These are phyloP conservation scores for Epicoccum nigrum DNA, from an alignment of 2,329 filamentous ascomycete genomes.

Conservation along the genomic window DNA sequence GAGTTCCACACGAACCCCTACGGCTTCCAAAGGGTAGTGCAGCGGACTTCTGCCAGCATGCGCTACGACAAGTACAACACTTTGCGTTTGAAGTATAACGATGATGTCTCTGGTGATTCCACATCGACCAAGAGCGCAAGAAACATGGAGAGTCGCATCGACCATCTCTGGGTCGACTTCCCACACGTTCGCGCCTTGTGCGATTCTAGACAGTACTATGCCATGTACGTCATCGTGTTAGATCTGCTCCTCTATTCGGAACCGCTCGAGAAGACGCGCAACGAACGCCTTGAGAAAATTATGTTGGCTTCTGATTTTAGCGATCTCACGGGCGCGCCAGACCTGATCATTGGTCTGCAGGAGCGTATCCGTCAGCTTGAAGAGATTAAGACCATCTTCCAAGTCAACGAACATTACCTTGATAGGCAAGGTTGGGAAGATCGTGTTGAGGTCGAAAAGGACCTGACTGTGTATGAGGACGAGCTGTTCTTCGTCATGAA, in stretches of 20 bases:
- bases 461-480: slow-evolving; percentile 88
- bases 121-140: slow-evolving; percentile 53
- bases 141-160: slow-evolving; percentile 78
- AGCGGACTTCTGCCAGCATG: slow-evolving; percentile 92
- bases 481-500: slow-evolving; percentile 99
- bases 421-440: slow-evolving; percentile 93
- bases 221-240: slow-evolving; percentile 96
- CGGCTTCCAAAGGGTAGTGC: slow-evolving; percentile 96
- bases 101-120: slow-evolving; percentile 76
- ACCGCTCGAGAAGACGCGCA: slow-evolving; percentile 95
- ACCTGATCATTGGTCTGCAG: slow-evolving; percentile 90
- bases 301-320: slow-evolving; percentile 99
- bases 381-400: slow-evolving; percentile 96
- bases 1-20: slow-evolving; percentile 93
- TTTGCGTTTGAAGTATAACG: slow-evolving; percentile 93
- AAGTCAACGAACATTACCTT: slow-evolving; percentile 84
- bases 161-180: slow-evolving; percentile 96
- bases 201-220: slow-evolving; percentile 96
- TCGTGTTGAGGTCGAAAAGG: slow-evolving; percentile 83
- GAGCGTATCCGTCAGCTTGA: slow-evolving; percentile 91
- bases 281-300: slow-evolving; percentile 94
- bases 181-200: slow-evolving; percentile 93
- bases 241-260: slow-evolving; percentile 96
- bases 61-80: slow-evolving; percentile 99
- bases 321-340: slow-evolving; percentile 88